These are phyloP conservation scores for Bipolaris bicolor DNA, from an alignment of 2,329 filamentous ascomycete species.

Conservation along the genomic window DNA sequence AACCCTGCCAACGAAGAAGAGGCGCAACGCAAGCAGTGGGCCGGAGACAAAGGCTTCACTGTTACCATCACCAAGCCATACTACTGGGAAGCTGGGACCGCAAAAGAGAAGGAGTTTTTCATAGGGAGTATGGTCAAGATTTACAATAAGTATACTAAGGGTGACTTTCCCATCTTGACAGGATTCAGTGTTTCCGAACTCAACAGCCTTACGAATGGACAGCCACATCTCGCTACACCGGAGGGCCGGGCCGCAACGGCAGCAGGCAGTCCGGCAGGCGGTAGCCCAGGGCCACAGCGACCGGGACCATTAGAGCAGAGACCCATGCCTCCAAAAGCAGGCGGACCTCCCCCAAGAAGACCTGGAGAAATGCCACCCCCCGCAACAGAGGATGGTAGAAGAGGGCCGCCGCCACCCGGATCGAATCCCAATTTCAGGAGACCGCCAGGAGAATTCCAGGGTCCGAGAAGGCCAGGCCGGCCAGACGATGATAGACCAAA, in stretches of 20 bases:
- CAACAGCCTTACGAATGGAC: slow-evolving; percentile 71
- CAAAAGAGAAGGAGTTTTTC: slow-evolving; percentile 99
- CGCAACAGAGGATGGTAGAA: slow-evolving; percentile 23
- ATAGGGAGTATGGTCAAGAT: slow-evolving; percentile 96
- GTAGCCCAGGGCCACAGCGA: slow-evolving; percentile 22
- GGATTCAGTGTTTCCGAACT: slow-evolving; percentile 84
- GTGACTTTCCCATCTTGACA: slow-evolving; percentile 72
- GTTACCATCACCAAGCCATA: slow-evolving; percentile 93
- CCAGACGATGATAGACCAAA: slow-evolving; percentile 34
- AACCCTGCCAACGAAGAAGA: slow-evolving; percentile 64
- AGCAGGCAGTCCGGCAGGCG: slow-evolving; percentile 12
- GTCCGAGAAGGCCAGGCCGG: slow-evolving; percentile 29
- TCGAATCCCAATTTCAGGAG: slow-evolving; percentile 33
- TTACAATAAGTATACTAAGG: slow-evolving; percentile 85
- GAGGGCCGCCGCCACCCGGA: slow-evolving; percentile 19
- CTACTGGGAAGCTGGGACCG: slow-evolving; percentile 92
- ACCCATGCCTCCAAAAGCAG: slow-evolving; percentile 30
- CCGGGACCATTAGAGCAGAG: slow-evolving; percentile 26
- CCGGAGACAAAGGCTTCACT: slow-evolving; percentile 80
- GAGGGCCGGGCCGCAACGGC: slow-evolving; percentile 33
- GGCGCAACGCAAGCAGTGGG: slow-evolving; percentile 73
- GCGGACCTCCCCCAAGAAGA: slow-evolving; percentile 28
- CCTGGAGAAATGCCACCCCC: slow-evolving; percentile 25
- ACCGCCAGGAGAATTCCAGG: slow-evolving; percentile 26
- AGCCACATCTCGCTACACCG: slow-evolving; percentile 39